Evolutionary conservation across 2,329 filamentous ascomycete species (phyloP).

Genomic region (Pestalotiopsis fici): DNA sequence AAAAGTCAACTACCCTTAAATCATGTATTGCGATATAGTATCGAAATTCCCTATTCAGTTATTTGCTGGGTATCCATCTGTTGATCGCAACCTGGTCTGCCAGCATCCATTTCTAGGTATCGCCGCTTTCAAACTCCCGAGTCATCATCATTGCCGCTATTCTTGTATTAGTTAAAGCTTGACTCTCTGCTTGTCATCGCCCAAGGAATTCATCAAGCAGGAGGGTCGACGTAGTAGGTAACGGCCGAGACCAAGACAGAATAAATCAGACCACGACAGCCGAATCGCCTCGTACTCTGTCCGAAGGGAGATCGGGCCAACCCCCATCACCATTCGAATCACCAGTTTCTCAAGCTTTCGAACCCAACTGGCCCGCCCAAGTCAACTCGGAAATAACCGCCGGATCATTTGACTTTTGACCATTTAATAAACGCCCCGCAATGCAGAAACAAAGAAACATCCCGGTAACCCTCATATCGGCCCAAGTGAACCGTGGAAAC

Average conservation of each 20-base stretch:
- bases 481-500: neutral
- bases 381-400: neutral
- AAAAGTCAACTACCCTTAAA: neutral
- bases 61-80: slow-evolving; percentile 9
- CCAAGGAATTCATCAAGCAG: neutral
- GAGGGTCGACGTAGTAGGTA: neutral
- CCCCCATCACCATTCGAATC: neutral
- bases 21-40: neutral
- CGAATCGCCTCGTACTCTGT: neutral
- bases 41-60: neutral
- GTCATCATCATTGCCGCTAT: neutral
- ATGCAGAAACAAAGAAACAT: slow-evolving; percentile 4
- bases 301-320: no score
- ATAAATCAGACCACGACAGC: neutral
- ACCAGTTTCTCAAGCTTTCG: neutral
- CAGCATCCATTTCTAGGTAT: neutral
- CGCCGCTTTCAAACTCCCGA: neutral
- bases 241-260: neutral
- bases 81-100: neutral
- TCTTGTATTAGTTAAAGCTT: neutral
- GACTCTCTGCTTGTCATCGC: neutral
- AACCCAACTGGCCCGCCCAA: neutral
- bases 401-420: slow-evolving; percentile 2
- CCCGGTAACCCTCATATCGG: neutral
- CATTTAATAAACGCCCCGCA: slow-evolving; percentile 5